Base-by-base conservation (phyloP, 495 filamentous ascomycete genomes). In the Neurospora discreta region DNA sequence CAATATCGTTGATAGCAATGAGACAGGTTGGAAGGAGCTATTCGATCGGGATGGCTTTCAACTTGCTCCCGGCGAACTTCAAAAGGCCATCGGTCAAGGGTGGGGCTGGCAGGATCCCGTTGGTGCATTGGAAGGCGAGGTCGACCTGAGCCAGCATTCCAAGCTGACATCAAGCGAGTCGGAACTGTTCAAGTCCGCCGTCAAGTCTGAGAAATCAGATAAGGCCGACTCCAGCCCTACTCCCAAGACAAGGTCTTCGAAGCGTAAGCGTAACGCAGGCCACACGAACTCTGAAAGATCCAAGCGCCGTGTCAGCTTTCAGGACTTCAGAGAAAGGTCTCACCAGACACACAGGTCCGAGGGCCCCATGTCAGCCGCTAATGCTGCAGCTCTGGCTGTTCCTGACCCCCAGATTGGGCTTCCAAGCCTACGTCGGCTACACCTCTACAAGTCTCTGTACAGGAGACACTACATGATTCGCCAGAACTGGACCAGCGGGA, bases 41-140 rank as follows among this genome's bases (percentile, higher is more conserved):
- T 90, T 99, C 73, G 93, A 97, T 71, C 84, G 84, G 13, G 93
- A 97, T 80, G 92, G 92, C 0, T 97, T 91, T 80, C 78, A 81
- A 15, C 83, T 98, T 18, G 90, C 93, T 18, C 87, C 91, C 3
- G 92, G 93, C 15, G 95, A 99, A 77, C 83, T 99, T 20, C 89
- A 95, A 70, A 88, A 89, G 73, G 94, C 95, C 16, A 91, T 98
- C 70, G 87, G 84, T 39, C 91, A 98, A 82, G 95, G 95, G n/a
- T 99, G 95, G 95, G 95, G 94, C n/a, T 99, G 95, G 93, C 95
- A 98, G 78, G 90, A 92, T 79, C 92, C 94, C 3, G 88, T 89
- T 69, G 92, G 90, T 7, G 78, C 85, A 9, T 87, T 93, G 74
- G 91, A 90, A 67, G 92, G 83, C 69, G 95, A 99, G 78, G 86